Base-by-base conservation (phyloP, 306 rosid species). In the Delonix regia region DNA sequence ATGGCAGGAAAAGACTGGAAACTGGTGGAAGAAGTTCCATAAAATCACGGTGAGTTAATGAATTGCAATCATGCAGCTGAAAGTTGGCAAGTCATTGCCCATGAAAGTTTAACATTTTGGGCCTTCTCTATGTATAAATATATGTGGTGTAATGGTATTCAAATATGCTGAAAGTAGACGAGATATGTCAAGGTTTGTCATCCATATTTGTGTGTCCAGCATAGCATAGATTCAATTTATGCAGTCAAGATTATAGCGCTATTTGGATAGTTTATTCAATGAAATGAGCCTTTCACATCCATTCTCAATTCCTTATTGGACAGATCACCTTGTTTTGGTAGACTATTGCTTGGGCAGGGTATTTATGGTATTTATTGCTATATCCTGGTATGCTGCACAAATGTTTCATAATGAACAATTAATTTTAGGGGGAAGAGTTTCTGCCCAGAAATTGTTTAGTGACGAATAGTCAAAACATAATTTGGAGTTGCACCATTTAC, bases 31-130 rank as follows among this genome's bases (percentile, higher is more conserved):
- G 80, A 85, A 87, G 78, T 82, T 33, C 81, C 78, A 34, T 47
- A 49, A 89, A 85, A 78, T 67, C 85, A 60, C n/a, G 70, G 99
- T 92, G 64, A 79, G 88, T 80, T 62, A 18, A 30, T 82, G 36
- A 64, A 52, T 78, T 65, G 67, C 75, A 68, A 38, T 68, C 75
- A 68, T 80, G 85, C 73, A 44, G 47, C 41, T 36, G 34, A 22
- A 65, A 62, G 71, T 70, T 86, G 52, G 79, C 71, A 49, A 71
- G 25, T 48, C 63, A 0, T 71, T 75, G 52, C 52, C 10, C 34
- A 19, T 21, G 33, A 6, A 30, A 52, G 15, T 60, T 33, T 59
- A n/a, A 13, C 21, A 39, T n/a, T 16, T 48, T 79, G 57, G 55
- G 45, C 22, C 65, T 19, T 18, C 51, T n/a, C 18, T 67, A 53